Percentiles rank a stretch among this genome's conserved stretches.
These are phyloP conservation scores for Pythium diclinum DNA, from an alignment of 352 stramenopile species.

Conservation along the genomic window DNA sequence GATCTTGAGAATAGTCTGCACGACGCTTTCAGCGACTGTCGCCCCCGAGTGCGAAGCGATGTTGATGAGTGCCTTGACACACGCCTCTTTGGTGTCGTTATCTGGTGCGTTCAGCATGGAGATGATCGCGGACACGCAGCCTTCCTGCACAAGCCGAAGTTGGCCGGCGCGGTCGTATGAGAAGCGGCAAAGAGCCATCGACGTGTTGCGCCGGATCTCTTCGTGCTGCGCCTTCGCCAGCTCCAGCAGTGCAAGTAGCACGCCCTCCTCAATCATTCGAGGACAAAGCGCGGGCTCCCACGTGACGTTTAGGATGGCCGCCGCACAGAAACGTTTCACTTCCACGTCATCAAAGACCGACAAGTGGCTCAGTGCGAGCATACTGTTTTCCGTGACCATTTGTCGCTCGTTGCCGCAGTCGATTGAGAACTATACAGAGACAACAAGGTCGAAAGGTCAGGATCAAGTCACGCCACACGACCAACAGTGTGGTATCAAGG, in stretches of 20 bases:
- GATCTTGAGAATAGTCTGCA: conserved; percentile 76
- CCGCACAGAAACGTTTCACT: conserved; percentile 80
- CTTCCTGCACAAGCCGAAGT: conserved; percentile 73
- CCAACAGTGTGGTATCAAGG: not conserved
- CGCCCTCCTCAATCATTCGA: conserved; percentile 74
- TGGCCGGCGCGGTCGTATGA: conserved; percentile 74
- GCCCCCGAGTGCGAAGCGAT: conserved; percentile 66
- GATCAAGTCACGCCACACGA: not conserved
- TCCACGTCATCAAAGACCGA: conserved; percentile 78
- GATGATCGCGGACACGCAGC: conserved; percentile 77
- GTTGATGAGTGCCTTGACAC: conserved; percentile 85
- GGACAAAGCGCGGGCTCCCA: conserved; percentile 42
- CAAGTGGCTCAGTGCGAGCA: conserved; percentile 69
- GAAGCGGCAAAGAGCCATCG: conserved; percentile 78
- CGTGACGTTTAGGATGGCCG: conserved; percentile 77
- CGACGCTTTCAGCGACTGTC: conserved; percentile 65
- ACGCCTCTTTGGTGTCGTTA: conserved; percentile 77
- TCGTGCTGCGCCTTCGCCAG: conserved; percentile 77
- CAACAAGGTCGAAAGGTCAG: not conserved
- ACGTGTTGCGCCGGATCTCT: conserved; percentile 80
- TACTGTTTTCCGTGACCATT: conserved; percentile 75
- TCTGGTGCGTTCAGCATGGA: conserved; percentile 83
- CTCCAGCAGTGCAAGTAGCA: conserved; percentile 65
- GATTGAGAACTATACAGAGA: conserved; percentile 48
- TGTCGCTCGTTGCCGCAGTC: conserved; percentile 58